Conservation (phyloP, 148 eudicot genomes). For the Cornus suecica region DNA sequence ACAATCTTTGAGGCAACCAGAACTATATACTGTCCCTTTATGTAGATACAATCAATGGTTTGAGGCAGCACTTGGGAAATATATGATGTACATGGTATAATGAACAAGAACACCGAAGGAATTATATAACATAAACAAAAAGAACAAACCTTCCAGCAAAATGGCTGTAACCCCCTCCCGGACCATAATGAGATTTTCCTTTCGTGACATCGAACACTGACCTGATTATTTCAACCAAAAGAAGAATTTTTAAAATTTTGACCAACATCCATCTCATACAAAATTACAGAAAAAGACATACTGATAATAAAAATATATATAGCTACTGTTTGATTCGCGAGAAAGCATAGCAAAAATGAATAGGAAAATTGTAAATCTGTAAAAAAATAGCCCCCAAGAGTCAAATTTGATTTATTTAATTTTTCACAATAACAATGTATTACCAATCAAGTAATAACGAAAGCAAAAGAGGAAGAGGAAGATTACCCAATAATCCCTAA, state of each 20-base stretch:
- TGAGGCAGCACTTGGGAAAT: not conserved
- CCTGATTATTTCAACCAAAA: conserved; percentile 34
- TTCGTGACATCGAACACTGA: conserved; percentile 93
- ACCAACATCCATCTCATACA: not conserved
- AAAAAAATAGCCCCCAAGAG: not conserved
- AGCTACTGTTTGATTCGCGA: not conserved
- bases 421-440: not conserved
- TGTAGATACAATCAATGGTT: not conserved
- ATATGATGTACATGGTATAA: not conserved
- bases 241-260: not conserved
- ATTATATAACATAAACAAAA: not conserved
- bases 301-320: not conserved
- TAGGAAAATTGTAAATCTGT: not conserved
- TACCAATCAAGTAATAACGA: not conserved
- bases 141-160: conserved; percentile 83
- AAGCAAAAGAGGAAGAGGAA: not conserved
- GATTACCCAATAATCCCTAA: conserved; percentile 69
- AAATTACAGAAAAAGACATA: not conserved
- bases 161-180: conserved; percentile 84
- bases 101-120: not conserved
- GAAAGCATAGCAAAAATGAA: not conserved
- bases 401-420: not conserved
- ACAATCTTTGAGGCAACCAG: no score
- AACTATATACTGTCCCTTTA: no score
- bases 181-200: conserved; percentile 86